Evolutionary conservation across 805 yeast genomes (phyloP), one percentile per base, ranked within the genome.

Genomic region (Cyberlindnera maclurae): DNA sequence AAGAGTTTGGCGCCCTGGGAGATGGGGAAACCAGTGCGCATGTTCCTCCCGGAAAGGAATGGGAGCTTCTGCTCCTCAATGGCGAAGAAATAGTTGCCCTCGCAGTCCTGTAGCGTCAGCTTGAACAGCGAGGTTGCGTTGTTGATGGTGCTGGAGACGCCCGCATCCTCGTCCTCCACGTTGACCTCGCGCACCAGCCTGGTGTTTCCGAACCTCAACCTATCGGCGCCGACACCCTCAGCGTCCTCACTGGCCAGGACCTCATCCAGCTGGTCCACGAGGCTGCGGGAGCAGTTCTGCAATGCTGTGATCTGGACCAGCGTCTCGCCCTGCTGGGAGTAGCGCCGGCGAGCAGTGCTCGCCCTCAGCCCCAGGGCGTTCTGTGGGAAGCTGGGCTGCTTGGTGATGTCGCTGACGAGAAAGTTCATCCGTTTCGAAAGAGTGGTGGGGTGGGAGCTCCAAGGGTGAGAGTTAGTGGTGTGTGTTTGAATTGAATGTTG

Each of bases 1-100:
- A 76, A 50, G n/a, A 81, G 34, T 41, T 74, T 73, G 0, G 82
- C 73, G 0, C 88, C 90, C 34, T 78, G 51, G 32, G 69, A 69
- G 2, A 67, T 70, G 16, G 70, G 70, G 41, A 46, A 49, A 31
- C 53, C 59, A 15, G 47, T 42, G 42, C 51, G 28, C 49, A 51
- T 34, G 38, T 41, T 35, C 39, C 45, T 39, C 5, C 43, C 26
- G 38, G 60, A 39, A 39, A 78, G 52, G 58, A 80, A 79, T 1
- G 65, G 56, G 29, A 82, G 49, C 29, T 72, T 70, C 37, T 72
- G 75, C 13, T 66, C 45, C 49, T 81, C 88, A 31, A 78, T 65
- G 0, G 77, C 93, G 52, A 67, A 79, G 39, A 72, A 65, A 13
- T 70, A 54, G 32, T 71, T 69, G 3, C 79, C 78, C 13, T 45